Evolutionary conservation across 768 basidiomycete genomes (phyloP).

Genomic region (Leccinum longicurvipes): DNA sequence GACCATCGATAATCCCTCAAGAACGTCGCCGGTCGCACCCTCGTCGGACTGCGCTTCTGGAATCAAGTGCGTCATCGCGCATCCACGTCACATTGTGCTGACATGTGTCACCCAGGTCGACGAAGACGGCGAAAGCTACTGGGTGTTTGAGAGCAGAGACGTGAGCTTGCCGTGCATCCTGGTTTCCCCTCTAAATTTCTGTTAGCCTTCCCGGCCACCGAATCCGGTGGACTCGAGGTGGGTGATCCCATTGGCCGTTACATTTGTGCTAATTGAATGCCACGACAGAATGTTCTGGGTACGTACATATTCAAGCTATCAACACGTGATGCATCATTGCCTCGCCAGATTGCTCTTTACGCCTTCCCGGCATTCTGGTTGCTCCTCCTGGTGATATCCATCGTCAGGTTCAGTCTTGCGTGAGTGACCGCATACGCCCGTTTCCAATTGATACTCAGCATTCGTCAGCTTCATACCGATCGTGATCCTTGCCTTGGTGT

Average conservation of each 20-base stretch:
- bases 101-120: constrained; percentile 60
- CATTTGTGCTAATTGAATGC: constrained; percentile 1
- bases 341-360: constrained; percentile 76
- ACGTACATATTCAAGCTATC: constrained; percentile 23
- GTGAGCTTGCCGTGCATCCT: constrained; percentile 45
- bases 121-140: constrained; percentile 92
- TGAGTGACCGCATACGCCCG: constrained; percentile 38
- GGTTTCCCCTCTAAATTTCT: constrained; percentile 9
- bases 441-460: constrained; percentile 9
- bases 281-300: constrained; percentile 88
- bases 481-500: constrained; percentile 88
- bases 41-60: constrained; percentile 97
- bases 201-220: constrained; percentile 80
- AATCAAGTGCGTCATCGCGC: constrained; percentile 61
- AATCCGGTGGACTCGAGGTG: constrained; percentile 88
- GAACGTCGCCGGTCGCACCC: constrained; percentile 91
- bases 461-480: constrained; percentile 84
- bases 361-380: constrained; percentile 87
- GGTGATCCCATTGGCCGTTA: constrained; percentile 23
- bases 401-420: constrained; percentile 87
- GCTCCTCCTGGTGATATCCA: constrained; percentile 80
- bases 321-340: constrained; percentile 7
- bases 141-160: constrained; percentile 98
- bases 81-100: not conserved
- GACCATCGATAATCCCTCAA: constrained; percentile 28